These are phyloP conservation scores for Adansonia grandidieri DNA, from an alignment of 441 rosid species.

Conservation along the genomic window DNA sequence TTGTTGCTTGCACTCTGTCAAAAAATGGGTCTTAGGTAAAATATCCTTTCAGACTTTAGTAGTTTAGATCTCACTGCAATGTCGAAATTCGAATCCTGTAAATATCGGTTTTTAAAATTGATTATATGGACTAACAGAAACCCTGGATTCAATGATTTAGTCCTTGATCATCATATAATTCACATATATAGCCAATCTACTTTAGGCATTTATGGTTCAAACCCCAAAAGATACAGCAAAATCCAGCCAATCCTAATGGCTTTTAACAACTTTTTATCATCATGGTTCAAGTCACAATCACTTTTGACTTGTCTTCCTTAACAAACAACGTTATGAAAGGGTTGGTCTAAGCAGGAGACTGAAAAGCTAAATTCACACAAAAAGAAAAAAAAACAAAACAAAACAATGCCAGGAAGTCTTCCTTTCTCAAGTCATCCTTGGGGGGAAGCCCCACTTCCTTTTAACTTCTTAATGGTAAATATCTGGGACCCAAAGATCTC, in stretches of 20 bases:
- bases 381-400: too few species aligned
- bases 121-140: too few species aligned
- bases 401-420: conserved; percentile 22
- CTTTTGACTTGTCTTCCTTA: conserved; percentile 25
- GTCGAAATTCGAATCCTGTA: too few species aligned
- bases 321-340: conserved; percentile 25
- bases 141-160: not conserved
- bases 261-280: not conserved
- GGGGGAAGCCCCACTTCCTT: conserved; percentile 30
- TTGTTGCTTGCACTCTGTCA: not conserved
- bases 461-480: not conserved
- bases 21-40: not conserved
- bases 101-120: too few species aligned
- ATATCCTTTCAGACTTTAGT: too few species aligned
- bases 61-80: too few species aligned
- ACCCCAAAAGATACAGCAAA: not conserved
- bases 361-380: not conserved
- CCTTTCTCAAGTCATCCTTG: conserved; percentile 36
- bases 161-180: not conserved
- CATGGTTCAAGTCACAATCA: conserved; percentile 21
- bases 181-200: not conserved
- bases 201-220: not conserved
- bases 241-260: not conserved
- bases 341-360: conserved; percentile 32
- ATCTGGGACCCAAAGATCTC: conserved; percentile 11